phyloP scores from a whole-genome alignment of 2,329 filamentous ascomycete genomes.

The Aureobasidium sp. region DNA sequence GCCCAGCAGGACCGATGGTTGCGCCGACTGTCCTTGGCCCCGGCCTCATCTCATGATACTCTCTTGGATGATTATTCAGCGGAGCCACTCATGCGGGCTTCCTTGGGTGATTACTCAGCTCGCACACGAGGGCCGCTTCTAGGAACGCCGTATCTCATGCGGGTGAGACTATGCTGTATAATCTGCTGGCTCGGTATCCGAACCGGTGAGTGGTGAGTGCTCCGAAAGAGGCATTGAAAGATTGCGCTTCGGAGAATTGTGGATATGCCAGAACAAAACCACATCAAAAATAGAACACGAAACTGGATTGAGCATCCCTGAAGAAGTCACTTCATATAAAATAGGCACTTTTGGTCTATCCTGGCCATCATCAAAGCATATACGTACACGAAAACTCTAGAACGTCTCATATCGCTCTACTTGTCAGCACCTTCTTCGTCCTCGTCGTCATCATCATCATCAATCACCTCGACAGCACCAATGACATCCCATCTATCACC shows the following conservation, averaged over 20 bases:
- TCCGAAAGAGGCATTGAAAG: neutral
- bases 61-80: neutral
- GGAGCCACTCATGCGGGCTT: neutral
- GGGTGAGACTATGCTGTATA: neutral
- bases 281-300: neutral
- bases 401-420: neutral
- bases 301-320: neutral
- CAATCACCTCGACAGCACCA: constrained; percentile 63
- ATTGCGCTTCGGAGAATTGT: neutral
- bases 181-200: neutral
- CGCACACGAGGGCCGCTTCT: neutral
- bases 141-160: neutral
- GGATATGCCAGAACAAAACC: neutral
- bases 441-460: constrained; percentile 32
- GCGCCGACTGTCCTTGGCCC: neutral
- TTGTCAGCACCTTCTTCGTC: constrained; percentile 6
- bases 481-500: constrained; percentile 92
- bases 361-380: neutral
- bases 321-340: neutral
- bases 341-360: neutral
- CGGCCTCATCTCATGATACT: no score
- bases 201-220: neutral
- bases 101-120: neutral
- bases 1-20: neutral
- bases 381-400: neutral